Percentiles rank a stretch among this genome's conserved stretches.
These are phyloP conservation scores for Capsicum pubescens DNA, from an alignment of 257 asterid species.

Conservation along the genomic window DNA sequence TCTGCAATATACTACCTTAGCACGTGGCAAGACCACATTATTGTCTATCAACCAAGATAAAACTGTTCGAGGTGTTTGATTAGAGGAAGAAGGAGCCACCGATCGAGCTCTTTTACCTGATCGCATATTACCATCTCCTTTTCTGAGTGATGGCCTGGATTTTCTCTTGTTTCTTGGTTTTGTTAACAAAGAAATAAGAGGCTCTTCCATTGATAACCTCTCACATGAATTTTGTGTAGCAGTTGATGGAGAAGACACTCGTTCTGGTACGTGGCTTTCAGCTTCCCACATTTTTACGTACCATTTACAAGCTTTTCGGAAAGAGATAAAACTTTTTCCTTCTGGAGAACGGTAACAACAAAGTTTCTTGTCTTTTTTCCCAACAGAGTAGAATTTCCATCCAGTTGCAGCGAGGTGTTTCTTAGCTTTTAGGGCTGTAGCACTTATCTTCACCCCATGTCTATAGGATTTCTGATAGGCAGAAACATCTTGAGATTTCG, in stretches of 20 bases:
- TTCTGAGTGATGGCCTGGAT: slow-evolving; percentile 33
- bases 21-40: slow-evolving; percentile 66
- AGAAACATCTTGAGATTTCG: background rate
- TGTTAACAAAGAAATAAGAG: slow-evolving; percentile 32
- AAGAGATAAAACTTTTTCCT: slow-evolving; percentile 55
- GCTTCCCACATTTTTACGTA: slow-evolving; percentile 36
- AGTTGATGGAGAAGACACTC: slow-evolving; percentile 38
- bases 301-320: slow-evolving; percentile 59
- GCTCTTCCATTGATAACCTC: slow-evolving; percentile 27
- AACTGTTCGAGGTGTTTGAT: slow-evolving; percentile 61
- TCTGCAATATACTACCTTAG: slow-evolving; percentile 61
- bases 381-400: slow-evolving; percentile 49
- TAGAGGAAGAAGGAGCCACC: slow-evolving; percentile 50
- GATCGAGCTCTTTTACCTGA: slow-evolving; percentile 62
- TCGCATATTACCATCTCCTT: slow-evolving; percentile 42
- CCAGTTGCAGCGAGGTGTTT: slow-evolving; percentile 69
- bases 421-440: slow-evolving; percentile 46
- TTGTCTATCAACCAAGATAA: slow-evolving; percentile 84
- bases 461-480: slow-evolving; percentile 8
- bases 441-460: slow-evolving; percentile 21
- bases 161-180: slow-evolving; percentile 45
- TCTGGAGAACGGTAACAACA: slow-evolving; percentile 57
- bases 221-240: slow-evolving; percentile 24
- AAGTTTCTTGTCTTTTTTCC: slow-evolving; percentile 30
- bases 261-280: slow-evolving; percentile 30